Base-by-base conservation (phyloP, 345 rosid genomes). In the Aegle marmelos region DNA sequence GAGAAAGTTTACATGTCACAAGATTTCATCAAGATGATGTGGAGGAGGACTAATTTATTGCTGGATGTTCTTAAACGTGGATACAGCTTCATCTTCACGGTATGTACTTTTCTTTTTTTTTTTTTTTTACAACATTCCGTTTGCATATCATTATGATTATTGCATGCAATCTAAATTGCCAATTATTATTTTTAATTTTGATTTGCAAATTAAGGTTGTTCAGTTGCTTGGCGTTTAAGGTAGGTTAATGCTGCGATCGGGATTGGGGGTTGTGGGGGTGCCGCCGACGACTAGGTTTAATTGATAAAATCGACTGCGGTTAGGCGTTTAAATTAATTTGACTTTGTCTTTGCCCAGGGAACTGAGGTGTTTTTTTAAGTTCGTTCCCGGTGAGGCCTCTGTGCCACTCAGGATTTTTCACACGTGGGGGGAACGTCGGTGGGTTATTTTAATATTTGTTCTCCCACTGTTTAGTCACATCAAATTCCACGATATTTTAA, bases 21-120 rank as follows among this genome's bases (percentile, higher is more conserved):
- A 2, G 98, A 85, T 22, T 95, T 91, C 72, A 81, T 91, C 39
- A 86, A 83, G 84, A 90, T 95, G 98, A 93, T 91, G 98, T 93
- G 98, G 98, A 79, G 86, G 1, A 85, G 98, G 56, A 93, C 97
- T 25, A 74, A 60, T 7, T 86, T 95, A 11, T 90, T 95, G 50
- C 70, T 83, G 4, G 86, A 89, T 6, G 92, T 95, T 4, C 95
- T 95, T 36, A 76, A 61, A 21, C 88, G 84, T 37, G 98, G 98
- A 30, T 91, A 90, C 71, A 84, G 75, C 75, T 83, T 95, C 79
- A 66, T 93, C 54, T 93, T 94, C 83, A 88, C 98, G 91, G 98
- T 88, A 84, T 30, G 85, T 45, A 36, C 22, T 70, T 9, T 1
- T 19, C 5, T 22, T 50, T 5, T 63, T 11, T 4, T 28, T 9